Conservation (phyloP, 345 rosid species). For the Firmiana major region DNA sequence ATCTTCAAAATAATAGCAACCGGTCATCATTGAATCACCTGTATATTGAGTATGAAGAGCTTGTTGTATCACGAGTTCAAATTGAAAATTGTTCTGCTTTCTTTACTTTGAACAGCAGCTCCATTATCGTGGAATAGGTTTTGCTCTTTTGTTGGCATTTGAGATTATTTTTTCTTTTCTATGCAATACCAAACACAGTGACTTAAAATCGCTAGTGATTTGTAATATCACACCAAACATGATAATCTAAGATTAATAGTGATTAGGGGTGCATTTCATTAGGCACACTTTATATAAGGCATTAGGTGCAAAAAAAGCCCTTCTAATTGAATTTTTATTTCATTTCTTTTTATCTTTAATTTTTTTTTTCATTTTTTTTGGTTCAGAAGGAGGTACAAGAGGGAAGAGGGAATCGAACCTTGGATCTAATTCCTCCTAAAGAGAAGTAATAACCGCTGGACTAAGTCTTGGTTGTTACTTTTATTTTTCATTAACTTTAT, state of each 20-base stretch:
- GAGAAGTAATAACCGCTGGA: no score
- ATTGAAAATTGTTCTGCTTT: background rate
- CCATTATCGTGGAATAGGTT: background rate
- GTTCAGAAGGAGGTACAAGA: no score
- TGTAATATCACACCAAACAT: background rate
- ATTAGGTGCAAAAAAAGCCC: background rate
- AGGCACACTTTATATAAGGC: background rate
- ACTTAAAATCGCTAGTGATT: no score
- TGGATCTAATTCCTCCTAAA: no score
- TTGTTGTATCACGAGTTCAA: background rate
- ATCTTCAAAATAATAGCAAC: background rate
- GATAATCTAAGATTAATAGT: background rate
- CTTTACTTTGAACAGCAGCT: background rate
- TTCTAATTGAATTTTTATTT: no score
- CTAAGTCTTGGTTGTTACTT: no score
- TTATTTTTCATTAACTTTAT: no score
- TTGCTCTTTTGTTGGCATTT: background rate
- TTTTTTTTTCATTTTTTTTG: no score
- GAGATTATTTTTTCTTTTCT: background rate
- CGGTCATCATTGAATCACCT: background rate
- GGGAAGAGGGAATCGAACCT: no score
- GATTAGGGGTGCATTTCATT: background rate
- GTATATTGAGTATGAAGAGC: background rate
- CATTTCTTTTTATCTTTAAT: background rate
- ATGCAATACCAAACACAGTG: background rate